phyloP scores from a whole-genome alignment of 495 filamentous ascomycete species.

The Hypoxylon crocopeplum region DNA sequence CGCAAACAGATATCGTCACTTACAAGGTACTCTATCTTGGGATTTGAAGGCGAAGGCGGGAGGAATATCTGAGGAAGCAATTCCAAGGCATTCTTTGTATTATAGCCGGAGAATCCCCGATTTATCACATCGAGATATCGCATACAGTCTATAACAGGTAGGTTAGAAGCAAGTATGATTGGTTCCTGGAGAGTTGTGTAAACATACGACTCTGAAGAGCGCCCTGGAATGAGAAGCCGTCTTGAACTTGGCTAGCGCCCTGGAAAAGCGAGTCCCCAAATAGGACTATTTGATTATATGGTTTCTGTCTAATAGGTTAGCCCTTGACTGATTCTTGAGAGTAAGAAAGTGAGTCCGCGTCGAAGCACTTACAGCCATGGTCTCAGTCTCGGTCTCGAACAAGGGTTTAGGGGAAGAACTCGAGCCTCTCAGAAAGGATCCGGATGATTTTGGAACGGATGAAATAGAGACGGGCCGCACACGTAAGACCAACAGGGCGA shows the following conservation, averaged over 20 bases:
- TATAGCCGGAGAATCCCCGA: conserved; percentile 58
- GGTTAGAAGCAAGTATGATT: conserved; percentile 24
- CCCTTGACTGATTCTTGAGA: not conserved
- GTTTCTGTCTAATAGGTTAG: conserved; percentile 32
- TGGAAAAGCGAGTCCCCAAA: conserved; percentile 87
- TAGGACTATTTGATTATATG: conserved; percentile 71
- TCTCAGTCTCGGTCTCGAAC: not conserved
- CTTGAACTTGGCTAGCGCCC: conserved; percentile 58
- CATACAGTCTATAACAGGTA: conserved; percentile 43
- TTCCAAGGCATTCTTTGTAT: conserved; percentile 54
- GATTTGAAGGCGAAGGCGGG: conserved; percentile 54
- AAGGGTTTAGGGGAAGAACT: not conserved
- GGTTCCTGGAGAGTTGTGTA: not conserved
- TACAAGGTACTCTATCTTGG: conserved; percentile 71
- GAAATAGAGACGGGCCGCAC: too few relatives aligned
- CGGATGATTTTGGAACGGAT: too few relatives aligned
- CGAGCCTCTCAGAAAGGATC: not conserved
- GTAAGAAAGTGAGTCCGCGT: not conserved
- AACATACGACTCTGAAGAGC: conserved; percentile 71
- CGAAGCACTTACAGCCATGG: conserved; percentile 38
- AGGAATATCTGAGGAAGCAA: conserved; percentile 51
- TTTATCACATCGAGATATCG: conserved; percentile 58
- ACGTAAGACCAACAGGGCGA: too few relatives aligned
- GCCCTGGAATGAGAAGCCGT: conserved; percentile 74
- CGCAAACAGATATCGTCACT: conserved; percentile 14